Base-by-base conservation (phyloP, 306 rosid genomes). In the Dalbergia cochinchinensis region DNA sequence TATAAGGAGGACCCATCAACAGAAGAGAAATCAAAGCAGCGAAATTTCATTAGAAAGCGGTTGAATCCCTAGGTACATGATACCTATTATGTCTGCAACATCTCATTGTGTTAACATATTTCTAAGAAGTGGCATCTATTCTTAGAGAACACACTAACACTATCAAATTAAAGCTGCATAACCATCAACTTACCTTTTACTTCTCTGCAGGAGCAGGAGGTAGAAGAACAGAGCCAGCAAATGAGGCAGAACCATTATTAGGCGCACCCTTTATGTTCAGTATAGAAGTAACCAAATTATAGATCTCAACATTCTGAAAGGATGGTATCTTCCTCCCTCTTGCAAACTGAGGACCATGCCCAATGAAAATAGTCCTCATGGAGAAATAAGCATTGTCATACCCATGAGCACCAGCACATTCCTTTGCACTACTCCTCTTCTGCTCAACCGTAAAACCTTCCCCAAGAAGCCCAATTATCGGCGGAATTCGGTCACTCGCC, bases 351-450 rank as follows among this genome's bases (percentile, higher is more conserved):
- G 98, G 99, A 81, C 99, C 99, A 51, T 93, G 99, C 15, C 88
- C 99, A 59, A 95, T 66, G 72, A 95, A 95, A 59, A 95, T 95
- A 59, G 88, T 79, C 85, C 98, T 91, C 99, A 95, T 95, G 31
- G 99, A 95, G 75, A 95, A 93, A 35, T 90, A 31, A 0, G 86
- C 87, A 74, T 93, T 93, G 80, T 95, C 98, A 76, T 93, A 95
- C 33, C 99, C 99, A 83, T 95, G 99, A 0, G 96, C 83, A 42
- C 99, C 99, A 0, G 92, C 99, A 68, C 98, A 93, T 64, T 91
- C 98, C 48, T 77, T 75, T 34, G 74, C 51, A 8, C 78, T 64
- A 0, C 85, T 81, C 65, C 92, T 85, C 71, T 75, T 91, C 81
- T 67, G 79, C 89, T 91, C 97, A 18, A 95, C 85, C 91, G 79